phyloP scores from a whole-genome alignment of 345 rosid genomes.

The Pugionium dolabratum region DNA sequence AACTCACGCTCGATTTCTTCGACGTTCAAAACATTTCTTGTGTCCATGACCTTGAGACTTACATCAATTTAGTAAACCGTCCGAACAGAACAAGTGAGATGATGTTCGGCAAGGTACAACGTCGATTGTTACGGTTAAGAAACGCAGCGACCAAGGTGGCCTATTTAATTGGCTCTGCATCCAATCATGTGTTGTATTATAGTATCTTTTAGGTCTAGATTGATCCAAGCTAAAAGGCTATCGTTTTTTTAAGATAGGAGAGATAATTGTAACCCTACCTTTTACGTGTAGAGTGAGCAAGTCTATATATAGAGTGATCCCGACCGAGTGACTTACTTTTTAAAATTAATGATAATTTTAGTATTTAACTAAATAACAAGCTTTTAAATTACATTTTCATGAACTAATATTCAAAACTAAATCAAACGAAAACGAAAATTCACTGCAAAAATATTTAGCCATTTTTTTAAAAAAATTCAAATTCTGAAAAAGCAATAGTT shows the following conservation, averaged over 20 bases:
- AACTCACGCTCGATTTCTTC: slow-evolving; percentile 66
- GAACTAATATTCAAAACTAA: no score
- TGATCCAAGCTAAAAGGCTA: slow-evolving; percentile 19
- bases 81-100: slow-evolving; percentile 49
- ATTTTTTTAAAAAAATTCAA: no score
- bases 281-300: neutral
- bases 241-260: slow-evolving; percentile 22
- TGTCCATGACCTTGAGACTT: slow-evolving; percentile 76
- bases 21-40: slow-evolving; percentile 68
- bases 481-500: no score
- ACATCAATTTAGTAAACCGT: slow-evolving; percentile 52
- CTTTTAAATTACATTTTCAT: no score
- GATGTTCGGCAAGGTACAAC: slow-evolving; percentile 26
- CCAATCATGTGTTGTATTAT: slow-evolving; percentile 37
- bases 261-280: slow-evolving; percentile 26
- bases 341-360: no score
- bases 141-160: slow-evolving; percentile 47
- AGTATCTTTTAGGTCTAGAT: slow-evolving; percentile 33
- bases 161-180: slow-evolving; percentile 45
- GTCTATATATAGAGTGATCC: neutral
- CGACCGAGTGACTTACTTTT: no score
- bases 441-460: no score
- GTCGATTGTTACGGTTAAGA: slow-evolving; percentile 43
- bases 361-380: no score
- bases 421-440: no score